Percentiles rank a stretch among this genome's conserved stretches.
These are phyloP conservation scores for Carnegiea gigantea DNA, from an alignment of 179 eudicot genomes.

Conservation along the genomic window DNA sequence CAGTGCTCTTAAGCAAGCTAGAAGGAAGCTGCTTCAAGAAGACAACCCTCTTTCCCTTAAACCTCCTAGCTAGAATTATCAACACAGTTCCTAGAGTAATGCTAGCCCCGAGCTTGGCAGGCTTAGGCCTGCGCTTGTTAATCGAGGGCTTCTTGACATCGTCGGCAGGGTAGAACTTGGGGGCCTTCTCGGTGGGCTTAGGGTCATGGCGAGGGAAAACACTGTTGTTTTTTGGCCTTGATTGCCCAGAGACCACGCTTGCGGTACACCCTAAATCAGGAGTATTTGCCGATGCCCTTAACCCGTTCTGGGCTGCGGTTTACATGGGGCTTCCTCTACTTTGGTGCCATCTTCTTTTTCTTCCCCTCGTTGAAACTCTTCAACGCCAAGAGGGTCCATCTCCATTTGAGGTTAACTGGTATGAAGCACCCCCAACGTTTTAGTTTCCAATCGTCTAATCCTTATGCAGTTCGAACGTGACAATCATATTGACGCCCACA, in stretches of 20 bases:
- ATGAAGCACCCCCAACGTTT: too few species aligned
- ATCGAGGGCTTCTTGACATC: too few species aligned
- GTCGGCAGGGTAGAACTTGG: too few species aligned
- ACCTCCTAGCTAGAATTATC: conserved; percentile 79
- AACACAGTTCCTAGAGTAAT: conserved; percentile 82
- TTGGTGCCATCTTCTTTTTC: not conserved
- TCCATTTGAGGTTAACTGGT: too few species aligned
- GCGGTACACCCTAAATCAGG: conserved; percentile 74
- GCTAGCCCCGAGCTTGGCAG: too few species aligned
- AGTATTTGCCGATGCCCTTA: conserved; percentile 62
- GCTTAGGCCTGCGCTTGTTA: too few species aligned
- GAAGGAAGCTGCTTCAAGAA: conserved; percentile 87
- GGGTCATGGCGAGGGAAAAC: conserved; percentile 67
- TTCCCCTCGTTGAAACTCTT: not conserved
- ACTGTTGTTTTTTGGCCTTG: conserved; percentile 86
- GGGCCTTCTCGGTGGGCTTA: too few species aligned
- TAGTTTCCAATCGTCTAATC: too few species aligned
- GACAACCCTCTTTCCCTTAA: conserved; percentile 88
- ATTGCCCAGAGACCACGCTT: conserved; percentile 92
- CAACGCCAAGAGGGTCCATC: too few species aligned
- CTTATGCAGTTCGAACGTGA: too few species aligned
- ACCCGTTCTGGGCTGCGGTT: conserved; percentile 69
- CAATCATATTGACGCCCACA: too few species aligned
- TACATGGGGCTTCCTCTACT: not conserved
- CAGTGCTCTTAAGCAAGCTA: conserved; percentile 45